These are phyloP conservation scores for Phytophthora parvispora DNA, from an alignment of 352 stramenopile species.

Conservation along the genomic window DNA sequence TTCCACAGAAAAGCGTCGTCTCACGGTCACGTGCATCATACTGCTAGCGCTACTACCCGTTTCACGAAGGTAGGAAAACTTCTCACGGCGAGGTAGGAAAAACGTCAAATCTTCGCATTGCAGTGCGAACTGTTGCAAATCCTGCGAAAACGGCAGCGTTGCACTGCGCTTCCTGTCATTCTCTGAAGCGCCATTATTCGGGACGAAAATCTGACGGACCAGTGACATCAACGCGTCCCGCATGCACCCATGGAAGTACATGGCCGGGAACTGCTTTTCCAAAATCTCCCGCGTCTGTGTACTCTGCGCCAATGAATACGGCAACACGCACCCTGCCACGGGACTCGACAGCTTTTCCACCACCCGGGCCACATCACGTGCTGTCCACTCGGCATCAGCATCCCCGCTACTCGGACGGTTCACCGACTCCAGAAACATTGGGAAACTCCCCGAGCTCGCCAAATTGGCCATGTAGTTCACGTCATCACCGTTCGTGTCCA, in stretches of 20 bases:
- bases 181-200: neutral
- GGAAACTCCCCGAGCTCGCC: constrained; percentile 26
- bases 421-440: constrained; percentile 43
- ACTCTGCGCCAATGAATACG: constrained; percentile 25
- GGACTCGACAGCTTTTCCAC: constrained; percentile 22
- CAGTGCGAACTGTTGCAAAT: constrained; percentile 46
- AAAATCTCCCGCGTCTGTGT: constrained; percentile 28
- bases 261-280: constrained; percentile 38
- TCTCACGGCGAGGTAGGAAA: constrained; percentile 23
- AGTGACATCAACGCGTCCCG: constrained; percentile 33
- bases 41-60: neutral
- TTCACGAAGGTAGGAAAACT: neutral
- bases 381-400: constrained; percentile 23
- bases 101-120: constrained; percentile 45
- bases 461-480: constrained; percentile 38
- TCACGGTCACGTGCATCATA: constrained; percentile 31
- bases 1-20: constrained; percentile 28
- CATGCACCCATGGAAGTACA: constrained; percentile 54
- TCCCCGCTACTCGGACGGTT: constrained; percentile 16
- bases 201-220: constrained; percentile 34
- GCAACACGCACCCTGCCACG: constrained; percentile 41
- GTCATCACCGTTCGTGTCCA: constrained; percentile 7
- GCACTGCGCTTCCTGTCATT: constrained; percentile 4
- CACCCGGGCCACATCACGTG: constrained; percentile 28
- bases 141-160: constrained; percentile 22